These are phyloP conservation scores for Alternaria novae-zelandiae DNA, from an alignment of 2,329 filamentous ascomycete species.

Conservation along the genomic window DNA sequence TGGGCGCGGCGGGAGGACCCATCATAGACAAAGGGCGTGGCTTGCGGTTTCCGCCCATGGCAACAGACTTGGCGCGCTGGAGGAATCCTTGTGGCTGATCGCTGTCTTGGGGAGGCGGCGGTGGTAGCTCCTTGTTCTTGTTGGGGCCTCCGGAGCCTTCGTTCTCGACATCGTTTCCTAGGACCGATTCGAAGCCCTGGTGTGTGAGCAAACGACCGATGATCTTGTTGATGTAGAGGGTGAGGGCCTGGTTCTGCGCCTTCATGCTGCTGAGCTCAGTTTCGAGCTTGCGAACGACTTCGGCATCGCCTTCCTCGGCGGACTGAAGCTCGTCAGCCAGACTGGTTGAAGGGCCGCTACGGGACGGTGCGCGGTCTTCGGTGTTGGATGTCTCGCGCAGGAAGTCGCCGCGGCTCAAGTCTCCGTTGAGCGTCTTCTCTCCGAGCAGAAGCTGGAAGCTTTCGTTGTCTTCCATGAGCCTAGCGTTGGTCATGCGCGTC, in stretches of 20 bases:
- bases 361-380: slow-evolving; percentile 42
- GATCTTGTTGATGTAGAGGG: slow-evolving; percentile 98
- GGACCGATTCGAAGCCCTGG: slow-evolving; percentile 91
- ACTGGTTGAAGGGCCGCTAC: slow-evolving; percentile 45
- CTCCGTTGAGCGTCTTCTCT: slow-evolving; percentile 93
- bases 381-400: slow-evolving; percentile 59
- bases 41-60: slow-evolving; percentile 52
- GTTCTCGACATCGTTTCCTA: slow-evolving; percentile 72
- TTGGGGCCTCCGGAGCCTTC: slow-evolving; percentile 50
- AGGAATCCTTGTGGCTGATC: slow-evolving; percentile 56
- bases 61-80: slow-evolving; percentile 66
- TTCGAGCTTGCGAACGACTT: slow-evolving; percentile 70
- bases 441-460: slow-evolving; percentile 94
- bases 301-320: slow-evolving; percentile 58
- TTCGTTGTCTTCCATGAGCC: slow-evolving; percentile 98
- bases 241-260: slow-evolving; percentile 96
- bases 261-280: slow-evolving; percentile 78
- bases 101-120: slow-evolving; percentile 68
- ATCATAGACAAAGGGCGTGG: slow-evolving; percentile 53
- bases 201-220: slow-evolving; percentile 93
- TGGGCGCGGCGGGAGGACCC: slow-evolving; percentile 35
- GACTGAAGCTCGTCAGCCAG: slow-evolving; percentile 85
- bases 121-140: slow-evolving; percentile 83
- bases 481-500: slow-evolving; percentile 91
- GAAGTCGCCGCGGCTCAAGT: slow-evolving; percentile 84